Evolutionary conservation across 768 basidiomycete species (phyloP), one percentile per base, ranked within the genome.

Genomic region (Tulasnella sp.): DNA sequence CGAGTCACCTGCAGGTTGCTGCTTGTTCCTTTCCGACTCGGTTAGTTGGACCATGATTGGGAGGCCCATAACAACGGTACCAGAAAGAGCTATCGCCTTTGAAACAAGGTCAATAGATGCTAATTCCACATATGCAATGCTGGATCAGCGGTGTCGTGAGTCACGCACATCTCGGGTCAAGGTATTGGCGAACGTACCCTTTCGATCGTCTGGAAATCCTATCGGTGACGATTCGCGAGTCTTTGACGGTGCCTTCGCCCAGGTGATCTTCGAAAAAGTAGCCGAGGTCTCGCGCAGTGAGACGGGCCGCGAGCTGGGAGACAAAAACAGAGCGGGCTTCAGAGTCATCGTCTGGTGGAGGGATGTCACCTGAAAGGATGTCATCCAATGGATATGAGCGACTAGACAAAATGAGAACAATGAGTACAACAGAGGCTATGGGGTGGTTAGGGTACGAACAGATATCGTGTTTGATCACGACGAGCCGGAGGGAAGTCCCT

Each of bases 251-350:
- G 35, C 84, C 84, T 72, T 91, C 87, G 19, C 93, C 94, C 42
- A 97, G 76, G 68, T 93, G 89, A 68, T 94, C 87, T 75, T 98
- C 94, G 67, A 99, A 98, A 75, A 99, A 99, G 72, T 92, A 88
- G 63, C 93, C 93, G 71, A 99, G 75, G 74, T 99, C 96, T 68
- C 91, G 82, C 65, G 93, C 91, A 59, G 93, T 97, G 68, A 98
- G 81, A 67, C 91, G 84, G 61, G 92, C 91, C 65, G 96, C 90
- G 68, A 99, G 83, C 73, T 98, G 96, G 65, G 93, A 94, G 68
- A 96, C 91, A 72, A 98, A 98, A 63, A 97, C 90, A 65, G 96
- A 97, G 70, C 96, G 86, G 67, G 89, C 85, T 81, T 98, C 96
- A 56, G 90, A 92, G 67, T 98, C 94, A 68, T 97, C 91, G 70